Conservation (phyloP, 1,284 basidiomycete species). For the Ceratobasidium sp. region DNA sequence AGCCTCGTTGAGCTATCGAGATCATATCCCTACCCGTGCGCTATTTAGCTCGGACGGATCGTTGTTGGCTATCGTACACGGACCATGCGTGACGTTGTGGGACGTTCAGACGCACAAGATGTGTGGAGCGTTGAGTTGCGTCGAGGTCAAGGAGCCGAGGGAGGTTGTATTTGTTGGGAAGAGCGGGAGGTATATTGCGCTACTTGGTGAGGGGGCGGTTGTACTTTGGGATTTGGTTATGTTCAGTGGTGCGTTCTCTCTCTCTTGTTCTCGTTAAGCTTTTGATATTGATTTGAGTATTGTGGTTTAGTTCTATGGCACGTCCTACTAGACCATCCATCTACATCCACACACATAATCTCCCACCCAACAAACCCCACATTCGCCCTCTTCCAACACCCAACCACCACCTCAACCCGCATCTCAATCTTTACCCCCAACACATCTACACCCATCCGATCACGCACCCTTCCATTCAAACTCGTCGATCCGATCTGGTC, state of each 20-base stretch:
- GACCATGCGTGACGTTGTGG: conserved; percentile 78
- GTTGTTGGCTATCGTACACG: conserved; percentile 80
- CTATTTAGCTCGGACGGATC: conserved; percentile 90
- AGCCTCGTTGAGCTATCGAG: conserved; percentile 75
- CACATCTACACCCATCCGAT: conserved; percentile 59
- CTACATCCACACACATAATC: conserved; percentile 59
- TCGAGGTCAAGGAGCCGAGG: conserved; percentile 48
- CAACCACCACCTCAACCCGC: conserved; percentile 55
- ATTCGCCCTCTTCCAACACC: conserved; percentile 65
- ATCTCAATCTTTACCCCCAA: conserved; percentile 62
- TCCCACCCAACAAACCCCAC: conserved; percentile 66
- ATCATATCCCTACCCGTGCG: conserved; percentile 70
- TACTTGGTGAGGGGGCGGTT: conserved; percentile 64
- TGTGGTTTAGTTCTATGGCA: conserved; percentile 67
- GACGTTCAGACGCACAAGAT: conserved; percentile 63
- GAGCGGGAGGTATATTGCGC: conserved; percentile 70
- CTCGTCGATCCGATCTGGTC: conserved; percentile 62
- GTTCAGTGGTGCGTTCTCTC: conserved; percentile 66
- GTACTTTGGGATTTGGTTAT: conserved; percentile 84
- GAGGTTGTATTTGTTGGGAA: conserved; percentile 66
- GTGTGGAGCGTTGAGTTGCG: conserved; percentile 58
- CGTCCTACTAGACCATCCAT: conserved; percentile 53
- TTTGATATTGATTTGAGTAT: conserved; percentile 8
- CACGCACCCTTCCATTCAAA: conserved; percentile 66
- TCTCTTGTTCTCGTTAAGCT: conserved; percentile 4